Evolutionary conservation across 2,329 filamentous ascomycete genomes (phyloP).

Genomic region (Ophiocordyceps camponoti-floridani): DNA sequence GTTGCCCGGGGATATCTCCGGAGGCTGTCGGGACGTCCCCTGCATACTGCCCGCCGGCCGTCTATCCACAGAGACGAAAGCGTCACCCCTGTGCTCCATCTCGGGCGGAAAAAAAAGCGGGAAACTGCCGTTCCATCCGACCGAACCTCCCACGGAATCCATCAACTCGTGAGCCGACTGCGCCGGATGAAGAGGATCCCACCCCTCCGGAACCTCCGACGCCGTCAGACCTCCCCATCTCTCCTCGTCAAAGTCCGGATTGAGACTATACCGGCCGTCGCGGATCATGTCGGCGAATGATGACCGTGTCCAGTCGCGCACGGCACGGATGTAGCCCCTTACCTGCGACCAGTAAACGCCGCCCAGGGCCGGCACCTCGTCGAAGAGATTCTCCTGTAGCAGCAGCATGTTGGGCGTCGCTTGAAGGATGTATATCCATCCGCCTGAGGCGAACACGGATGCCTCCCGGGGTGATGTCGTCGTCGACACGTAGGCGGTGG

Average conservation of each 20-base stretch:
- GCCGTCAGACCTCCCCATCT: neutral
- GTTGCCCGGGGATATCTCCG: neutral
- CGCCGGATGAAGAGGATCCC: neutral
- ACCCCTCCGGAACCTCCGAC: neutral
- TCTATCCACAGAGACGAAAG: neutral
- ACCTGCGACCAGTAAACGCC: neutral
- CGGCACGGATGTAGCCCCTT: neutral
- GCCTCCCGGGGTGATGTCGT: neutral
- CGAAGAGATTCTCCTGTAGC: neutral
- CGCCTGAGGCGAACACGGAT: neutral
- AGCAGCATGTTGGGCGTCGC: neutral
- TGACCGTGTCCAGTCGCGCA: neutral
- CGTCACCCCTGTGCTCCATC: neutral
- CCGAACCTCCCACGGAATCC: neutral
- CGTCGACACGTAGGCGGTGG: neutral
- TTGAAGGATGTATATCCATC: neutral
- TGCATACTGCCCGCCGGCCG: neutral
- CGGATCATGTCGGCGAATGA: neutral
- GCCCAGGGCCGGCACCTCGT: neutral
- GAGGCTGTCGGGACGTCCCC: neutral
- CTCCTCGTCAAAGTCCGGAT: neutral
- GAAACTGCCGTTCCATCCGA: neutral
- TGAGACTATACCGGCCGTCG: neutral
- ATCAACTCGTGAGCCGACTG: neutral
- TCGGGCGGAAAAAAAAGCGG: neutral